A percentile compares a stretch with the other conserved stretches of the same genome.
Conservation (phyloP, 805 yeast genomes). For the Metschnikowia lachancei region DNA sequence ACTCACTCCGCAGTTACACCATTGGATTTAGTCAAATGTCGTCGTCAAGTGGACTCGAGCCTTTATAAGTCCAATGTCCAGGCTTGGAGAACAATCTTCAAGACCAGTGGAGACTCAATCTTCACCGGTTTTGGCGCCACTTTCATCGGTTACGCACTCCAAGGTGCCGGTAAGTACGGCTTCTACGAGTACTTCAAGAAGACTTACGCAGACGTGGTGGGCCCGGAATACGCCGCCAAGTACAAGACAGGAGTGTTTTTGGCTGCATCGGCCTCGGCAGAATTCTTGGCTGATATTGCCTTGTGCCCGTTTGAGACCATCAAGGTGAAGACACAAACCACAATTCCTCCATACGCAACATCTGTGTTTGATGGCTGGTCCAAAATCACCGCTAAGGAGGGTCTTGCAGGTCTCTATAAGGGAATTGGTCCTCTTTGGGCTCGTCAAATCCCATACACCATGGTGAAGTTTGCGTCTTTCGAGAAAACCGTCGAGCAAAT, state of each 20-base stretch:
- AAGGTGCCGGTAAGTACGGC: constrained; percentile 98
- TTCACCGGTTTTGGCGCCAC: constrained; percentile 93
- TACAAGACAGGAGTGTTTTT: constrained; percentile 74
- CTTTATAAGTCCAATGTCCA: constrained; percentile 74
- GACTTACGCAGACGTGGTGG: constrained; percentile 64
- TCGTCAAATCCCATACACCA: constrained; percentile 97
- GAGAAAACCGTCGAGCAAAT: constrained; percentile 85
- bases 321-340: constrained; percentile 91
- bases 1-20: constrained; percentile 94
- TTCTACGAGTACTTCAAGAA: constrained; percentile 89
- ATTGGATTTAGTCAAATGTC: constrained; percentile 87
- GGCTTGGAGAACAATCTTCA: constrained; percentile 76
- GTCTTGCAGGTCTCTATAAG: constrained; percentile 73
- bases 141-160: constrained; percentile 86
- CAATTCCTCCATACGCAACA: constrained; percentile 79
- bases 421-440: constrained; percentile 93
- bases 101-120: constrained; percentile 74
- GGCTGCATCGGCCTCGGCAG: constrained; percentile 90
- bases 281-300: constrained; percentile 84
- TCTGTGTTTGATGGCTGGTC: constrained; percentile 64
- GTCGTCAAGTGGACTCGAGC: constrained; percentile 79
- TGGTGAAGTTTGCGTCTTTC: constrained; percentile 94
- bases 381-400: constrained; percentile 65
- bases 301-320: constrained; percentile 95
- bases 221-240: constrained; percentile 57